Evolutionary conservation across 176 grass and related monocot species (phyloP).

Genomic region (Eragrostis nindensis): DNA sequence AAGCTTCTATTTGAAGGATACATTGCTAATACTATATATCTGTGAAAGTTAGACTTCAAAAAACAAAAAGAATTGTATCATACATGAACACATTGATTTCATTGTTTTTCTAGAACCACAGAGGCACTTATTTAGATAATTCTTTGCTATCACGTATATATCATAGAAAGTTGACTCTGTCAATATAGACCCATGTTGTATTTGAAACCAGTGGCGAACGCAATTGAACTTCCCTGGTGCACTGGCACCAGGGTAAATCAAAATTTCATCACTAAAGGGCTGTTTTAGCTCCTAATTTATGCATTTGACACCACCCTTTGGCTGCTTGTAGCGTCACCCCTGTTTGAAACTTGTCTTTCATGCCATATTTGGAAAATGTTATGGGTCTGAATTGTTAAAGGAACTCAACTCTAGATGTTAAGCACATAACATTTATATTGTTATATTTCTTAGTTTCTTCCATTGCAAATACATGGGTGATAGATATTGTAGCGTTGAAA

Average conservation of each 20-base stretch:
- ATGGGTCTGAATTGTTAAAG: background rate
- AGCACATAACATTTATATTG: no score
- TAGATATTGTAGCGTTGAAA: no score
- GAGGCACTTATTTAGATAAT: background rate
- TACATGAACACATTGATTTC: background rate
- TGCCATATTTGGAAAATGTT: background rate
- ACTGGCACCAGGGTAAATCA: no score
- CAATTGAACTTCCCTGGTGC: no score
- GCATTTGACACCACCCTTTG: no score
- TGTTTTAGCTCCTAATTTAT: no score
- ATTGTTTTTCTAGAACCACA: background rate
- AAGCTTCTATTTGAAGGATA: background rate
- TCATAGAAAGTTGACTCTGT: background rate
- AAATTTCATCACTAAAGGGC: no score
- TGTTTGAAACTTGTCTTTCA: background rate
- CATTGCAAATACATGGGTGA: no score
- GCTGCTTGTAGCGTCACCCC: no score
- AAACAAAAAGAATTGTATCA: no score
- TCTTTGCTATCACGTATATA: background rate
- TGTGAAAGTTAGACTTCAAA: background rate
- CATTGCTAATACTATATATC: background rate
- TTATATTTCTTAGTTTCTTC: no score
- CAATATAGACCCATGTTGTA: background rate
- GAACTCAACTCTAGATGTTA: no score
- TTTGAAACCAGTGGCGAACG: background rate